A percentile compares a stretch with the other conserved stretches of the same genome.
These are phyloP conservation scores for Magnusiomyces sp. DNA, from an alignment of 1,139 yeast genomes.

Conservation along the genomic window DNA sequence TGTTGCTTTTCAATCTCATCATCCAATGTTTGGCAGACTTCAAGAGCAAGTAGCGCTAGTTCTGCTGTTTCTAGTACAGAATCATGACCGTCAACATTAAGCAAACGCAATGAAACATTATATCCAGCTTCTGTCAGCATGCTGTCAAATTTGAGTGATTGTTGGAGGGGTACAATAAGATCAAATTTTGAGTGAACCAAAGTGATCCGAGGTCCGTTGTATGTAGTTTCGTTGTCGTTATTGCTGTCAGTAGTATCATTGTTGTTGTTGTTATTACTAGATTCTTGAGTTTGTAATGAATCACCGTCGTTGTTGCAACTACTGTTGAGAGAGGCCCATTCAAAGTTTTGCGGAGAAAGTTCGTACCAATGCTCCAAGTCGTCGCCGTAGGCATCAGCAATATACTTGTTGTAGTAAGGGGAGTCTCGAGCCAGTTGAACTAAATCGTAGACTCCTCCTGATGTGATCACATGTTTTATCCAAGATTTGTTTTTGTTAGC, in stretches of 20 bases:
- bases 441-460: slow-evolving; percentile 46
- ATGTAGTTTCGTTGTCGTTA: slow-evolving; percentile 13
- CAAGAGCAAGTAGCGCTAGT: slow-evolving; percentile 14
- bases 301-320: background rate
- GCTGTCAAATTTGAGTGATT: slow-evolving; percentile 17
- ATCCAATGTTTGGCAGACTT: slow-evolving; percentile 15
- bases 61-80: slow-evolving; percentile 18
- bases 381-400: slow-evolving; percentile 37
- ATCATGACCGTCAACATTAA: slow-evolving; percentile 17
- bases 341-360: slow-evolving; percentile 17
- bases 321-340: slow-evolving; percentile 11
- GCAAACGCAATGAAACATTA: slow-evolving; percentile 13
- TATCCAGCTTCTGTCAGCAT: slow-evolving; percentile 15
- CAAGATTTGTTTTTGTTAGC: slow-evolving; percentile 8
- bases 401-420: slow-evolving; percentile 36
- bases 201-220: slow-evolving; percentile 14
- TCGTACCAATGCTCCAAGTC: slow-evolving; percentile 24
- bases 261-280: background rate
- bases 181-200: slow-evolving; percentile 19
- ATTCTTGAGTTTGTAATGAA: background rate
- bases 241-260: background rate
- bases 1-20: background rate
- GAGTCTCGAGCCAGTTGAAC: slow-evolving; percentile 36
- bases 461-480: slow-evolving; percentile 25
- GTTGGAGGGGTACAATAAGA: slow-evolving; percentile 15